Base-by-base conservation (phyloP, 1,284 basidiomycete genomes). In the Pyrrhoderma noxium region DNA sequence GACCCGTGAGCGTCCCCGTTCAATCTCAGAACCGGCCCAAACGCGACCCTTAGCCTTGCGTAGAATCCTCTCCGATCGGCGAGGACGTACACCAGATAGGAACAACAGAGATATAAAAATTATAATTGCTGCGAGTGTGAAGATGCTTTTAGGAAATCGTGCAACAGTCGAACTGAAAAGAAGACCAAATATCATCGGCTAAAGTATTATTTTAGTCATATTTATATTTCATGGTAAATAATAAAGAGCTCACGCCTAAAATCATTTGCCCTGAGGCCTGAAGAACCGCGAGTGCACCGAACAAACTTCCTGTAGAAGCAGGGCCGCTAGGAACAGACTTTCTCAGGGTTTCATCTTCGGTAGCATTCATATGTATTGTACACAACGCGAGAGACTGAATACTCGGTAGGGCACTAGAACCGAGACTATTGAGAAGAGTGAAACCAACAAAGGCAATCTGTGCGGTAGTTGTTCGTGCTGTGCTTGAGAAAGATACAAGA, bases 151-250 rank as follows among this genome's bases (percentile, higher is more conserved):
- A 16, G 85, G 85, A 60, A 72, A 83, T 8, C 60, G 66, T 0
- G 76, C 80, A 21, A 88, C 84, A 2, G 84, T 85, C 50, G 64
- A 66, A 57, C 78, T 76, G 66, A 84, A 89, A 37, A 88, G 67
- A 49, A 82, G 45, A 7, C 80, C 85, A 59, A 89, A 89, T 8
- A 87, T 50, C 61, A 87, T 65, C 0, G 86, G 85, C 80, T 86
- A 57, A 16, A 71, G 63, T 13, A 70, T 69, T 60, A 88, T 89
- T 48, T 37, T 25, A 49, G 36, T 43, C 13, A 45, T 40, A 22
- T 22, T 18, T 40, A 5, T 18, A 7, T 22, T 40, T 40, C n/a
- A 22, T 22, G 21, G 38, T 40, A 22, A 49, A 48, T 19, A 21
- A 47, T 9, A 36, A 5, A 23, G 18, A 52, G 71, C 81, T 59